Conservation (phyloP, 257 asterid genomes). For the Schizonepeta tenuifolia region DNA sequence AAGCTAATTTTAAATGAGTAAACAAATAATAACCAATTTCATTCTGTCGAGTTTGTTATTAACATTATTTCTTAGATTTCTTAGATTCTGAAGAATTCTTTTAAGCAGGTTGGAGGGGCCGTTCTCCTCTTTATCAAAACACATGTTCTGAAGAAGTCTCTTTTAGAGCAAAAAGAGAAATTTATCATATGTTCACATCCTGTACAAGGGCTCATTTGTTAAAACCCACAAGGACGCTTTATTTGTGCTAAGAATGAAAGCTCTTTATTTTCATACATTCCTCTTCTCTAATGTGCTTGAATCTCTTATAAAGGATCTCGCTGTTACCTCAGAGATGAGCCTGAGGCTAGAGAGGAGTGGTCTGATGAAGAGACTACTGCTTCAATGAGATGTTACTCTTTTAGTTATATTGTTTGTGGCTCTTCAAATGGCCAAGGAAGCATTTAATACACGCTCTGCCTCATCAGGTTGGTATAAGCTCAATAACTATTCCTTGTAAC, state of each 20-base stretch:
- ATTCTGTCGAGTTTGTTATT: conserved; percentile 21
- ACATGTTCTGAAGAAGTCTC: background rate
- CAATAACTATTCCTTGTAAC: conserved; percentile 28
- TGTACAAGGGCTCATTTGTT: background rate
- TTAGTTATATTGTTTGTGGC: conserved; percentile 27
- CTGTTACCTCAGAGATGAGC: background rate
- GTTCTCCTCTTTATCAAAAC: background rate
- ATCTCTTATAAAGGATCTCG: background rate
- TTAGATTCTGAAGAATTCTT: conserved; percentile 15
- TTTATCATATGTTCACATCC: background rate
- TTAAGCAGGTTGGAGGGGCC: background rate
- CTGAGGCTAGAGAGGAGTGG: background rate
- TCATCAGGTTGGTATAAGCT: conserved; percentile 33
- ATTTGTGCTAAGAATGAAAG: background rate
- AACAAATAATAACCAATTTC: background rate
- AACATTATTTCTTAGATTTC: conserved; percentile 11
- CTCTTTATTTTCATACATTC: background rate
- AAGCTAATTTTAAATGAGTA: conserved; percentile 1
- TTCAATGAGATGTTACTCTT: conserved; percentile 1
- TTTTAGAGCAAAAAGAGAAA: background rate
- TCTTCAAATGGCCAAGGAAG: conserved; percentile 33
- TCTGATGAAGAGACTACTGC: background rate
- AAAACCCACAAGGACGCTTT: background rate
- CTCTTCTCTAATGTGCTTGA: background rate
- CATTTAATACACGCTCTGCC: conserved; percentile 26